phyloP scores from a whole-genome alignment of 192 early-diverging fungal species.

The Backusella macrospora region DNA sequence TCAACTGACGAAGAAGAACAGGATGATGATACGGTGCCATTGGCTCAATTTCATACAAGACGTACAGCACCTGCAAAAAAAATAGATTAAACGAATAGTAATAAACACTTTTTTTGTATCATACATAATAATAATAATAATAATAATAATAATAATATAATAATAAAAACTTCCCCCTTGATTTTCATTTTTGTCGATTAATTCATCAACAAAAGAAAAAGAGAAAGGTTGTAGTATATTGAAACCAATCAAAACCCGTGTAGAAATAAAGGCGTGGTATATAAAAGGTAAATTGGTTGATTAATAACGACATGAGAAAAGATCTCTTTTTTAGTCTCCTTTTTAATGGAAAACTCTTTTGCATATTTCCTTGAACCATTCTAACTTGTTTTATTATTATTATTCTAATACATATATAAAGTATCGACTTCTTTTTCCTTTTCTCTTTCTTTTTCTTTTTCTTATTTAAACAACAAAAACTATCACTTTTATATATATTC shows the following conservation, averaged over 20 bases:
- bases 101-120: not conserved
- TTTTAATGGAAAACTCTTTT: not conserved
- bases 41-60: not conserved
- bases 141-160: not conserved
- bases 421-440: not conserved
- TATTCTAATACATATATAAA: not conserved
- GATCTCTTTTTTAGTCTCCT: not conserved
- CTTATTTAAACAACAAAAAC: not conserved
- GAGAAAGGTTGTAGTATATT: not conserved
- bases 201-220: not conserved
- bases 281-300: slow-evolving; percentile 10
- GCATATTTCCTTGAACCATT: not conserved
- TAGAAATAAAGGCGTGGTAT: not conserved
- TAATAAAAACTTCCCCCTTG: not conserved
- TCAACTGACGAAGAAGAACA: slow-evolving; percentile 27
- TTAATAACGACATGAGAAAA: not conserved
- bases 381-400: not conserved
- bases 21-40: slow-evolving; percentile 15
- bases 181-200: not conserved
- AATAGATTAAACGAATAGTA: not conserved
- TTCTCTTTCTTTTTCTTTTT: not conserved
- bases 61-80: not conserved
- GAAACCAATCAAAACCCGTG: not conserved
- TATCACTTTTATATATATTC: too few species aligned
- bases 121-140: too few species aligned